Base-by-base conservation (phyloP, 1,139 yeast species). In the Taphrina communis region DNA sequence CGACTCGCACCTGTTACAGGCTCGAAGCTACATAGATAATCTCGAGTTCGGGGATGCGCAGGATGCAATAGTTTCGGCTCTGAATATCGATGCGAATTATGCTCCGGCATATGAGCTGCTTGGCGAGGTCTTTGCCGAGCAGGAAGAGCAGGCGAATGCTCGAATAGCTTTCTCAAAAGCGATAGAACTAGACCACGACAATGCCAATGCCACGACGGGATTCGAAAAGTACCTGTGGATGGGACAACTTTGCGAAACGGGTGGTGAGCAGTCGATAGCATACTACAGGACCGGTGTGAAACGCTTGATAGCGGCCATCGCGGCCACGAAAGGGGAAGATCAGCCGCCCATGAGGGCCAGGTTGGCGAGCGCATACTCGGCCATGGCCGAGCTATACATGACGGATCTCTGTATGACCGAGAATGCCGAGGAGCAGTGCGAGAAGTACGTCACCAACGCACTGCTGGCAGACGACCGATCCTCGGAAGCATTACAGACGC, bases 351-450 rank as follows among this genome's bases (percentile, higher is more conserved):
- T 89, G 41, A 75, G 83, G 66, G 81, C 81, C 71, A 87, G 86
- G 75, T 74, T 87, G 69, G 86, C 89, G 73, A 89, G 87, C 75
- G 97, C 95, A 0, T 81, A 91, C 41, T 87, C 93, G 73, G 89
- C 97, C 11, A 84, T 88, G 80, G 89, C 94, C 75, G 99, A 94
- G 78, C 90, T 95, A 71, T 94, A 98, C 97, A 94, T 94, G 99
- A 95, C 99, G 0, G 99, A 94, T 80, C 82, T 94, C 73, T 93
- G 98, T 76, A 92, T 93, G 97, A 96, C 90, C 74, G 86, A 86
- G 6, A 88, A 88, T 74, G 98, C 99, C 1, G 99, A 94, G 78
- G 58, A 78, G 5, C 84, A 86, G 77, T 95, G 99, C 79, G 90
- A 92, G 74, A 83, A 83, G 69, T 82, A 90, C 73, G 88, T 93